Evolutionary conservation across 768 basidiomycete genomes (phyloP), one percentile per base, ranked within the genome.

Genomic region (Lactarius akahatsu): DNA sequence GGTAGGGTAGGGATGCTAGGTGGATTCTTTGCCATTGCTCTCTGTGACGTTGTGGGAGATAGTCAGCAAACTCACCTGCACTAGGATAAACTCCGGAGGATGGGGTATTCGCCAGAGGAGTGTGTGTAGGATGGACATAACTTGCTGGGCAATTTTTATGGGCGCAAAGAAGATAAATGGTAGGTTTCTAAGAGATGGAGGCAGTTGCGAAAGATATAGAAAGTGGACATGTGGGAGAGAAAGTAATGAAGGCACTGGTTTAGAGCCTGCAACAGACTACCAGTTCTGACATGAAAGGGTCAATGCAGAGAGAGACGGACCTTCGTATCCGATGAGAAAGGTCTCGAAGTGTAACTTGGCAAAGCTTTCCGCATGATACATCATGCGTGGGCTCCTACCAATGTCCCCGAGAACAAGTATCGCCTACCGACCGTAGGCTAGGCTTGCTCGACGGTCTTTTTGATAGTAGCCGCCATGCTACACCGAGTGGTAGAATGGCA

Each of bases 361-460:
- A 74, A 99, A 92, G 73, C 92, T 95, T 74, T 96, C 87, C 0
- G 96, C 90, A 72, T 99, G 97, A 75, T 98, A 98, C 93, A 98
- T 96, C 93, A 98, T 98, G 62, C 97, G 83, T 13, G 97, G 97
- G 74, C 92, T 94, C 64, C 97, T 84, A 1, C 96, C 97, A 57
- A 99, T 87, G 78, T 99, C 97, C 11, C 97, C 97, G 11, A 99
- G 82, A 16, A 99, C 97, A 57, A 98, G 78, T 62, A 98, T 86
- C 4, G 87, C 91, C n/a, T n/a, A 92, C 91, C 3, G 92, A 86
- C 20, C 89, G 88, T 34, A 84, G 74, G 57, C 79, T 70, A 3
- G 77, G 76, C 26, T 67, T 66, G 50, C 63, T 36, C 32, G 41
- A 10, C 7, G 54, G 26, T 3, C 55, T 52, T 50, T 28, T 59